Percentiles rank a stretch among this genome's conserved stretches.
phyloP scores from a whole-genome alignment of 148 eudicot genomes.

The Chenopodium album region DNA sequence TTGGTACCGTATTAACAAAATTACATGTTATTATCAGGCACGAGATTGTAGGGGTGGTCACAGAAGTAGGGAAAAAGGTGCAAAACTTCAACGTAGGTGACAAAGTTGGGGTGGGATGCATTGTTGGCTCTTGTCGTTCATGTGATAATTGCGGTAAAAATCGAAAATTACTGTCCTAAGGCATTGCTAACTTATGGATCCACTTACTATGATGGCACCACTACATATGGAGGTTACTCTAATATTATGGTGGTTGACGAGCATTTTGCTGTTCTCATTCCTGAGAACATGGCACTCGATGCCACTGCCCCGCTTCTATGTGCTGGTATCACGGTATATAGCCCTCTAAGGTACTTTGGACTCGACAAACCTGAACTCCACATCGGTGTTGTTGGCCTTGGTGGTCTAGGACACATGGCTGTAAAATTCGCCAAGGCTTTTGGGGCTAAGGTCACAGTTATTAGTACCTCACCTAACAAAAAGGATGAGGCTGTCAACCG shows the following conservation, averaged over 20 bases:
- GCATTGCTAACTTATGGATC: slow-evolving; percentile 25
- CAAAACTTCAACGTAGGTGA: slow-evolving; percentile 37
- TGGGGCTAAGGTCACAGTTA: slow-evolving; percentile 48
- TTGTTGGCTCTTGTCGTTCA: slow-evolving; percentile 41
- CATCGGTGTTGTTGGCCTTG: slow-evolving; percentile 48
- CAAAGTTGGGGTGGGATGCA: slow-evolving; percentile 43
- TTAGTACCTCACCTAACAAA: slow-evolving; percentile 46
- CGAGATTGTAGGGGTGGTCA: slow-evolving; percentile 46
- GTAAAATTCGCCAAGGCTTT: slow-evolving; percentile 54
- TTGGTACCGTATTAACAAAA: too few relatives aligned
- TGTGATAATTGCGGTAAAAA: slow-evolving; percentile 32
- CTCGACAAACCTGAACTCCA: slow-evolving; percentile 42
- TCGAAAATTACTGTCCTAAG: slow-evolving; percentile 38
- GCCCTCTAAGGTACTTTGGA: slow-evolving; percentile 37
- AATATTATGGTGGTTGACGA: slow-evolving; percentile 37
- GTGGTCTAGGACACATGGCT: slow-evolving; percentile 56
- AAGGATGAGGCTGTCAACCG: slow-evolving; percentile 39
- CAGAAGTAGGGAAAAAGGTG: slow-evolving; percentile 46
- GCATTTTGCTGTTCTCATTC: slow-evolving; percentile 30
- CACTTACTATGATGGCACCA: slow-evolving; percentile 32
- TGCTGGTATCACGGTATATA: slow-evolving; percentile 52
- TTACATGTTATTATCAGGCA: slow-evolving; percentile 30
- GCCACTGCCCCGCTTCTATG: slow-evolving; percentile 50
- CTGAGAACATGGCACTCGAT: slow-evolving; percentile 32
- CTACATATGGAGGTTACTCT: slow-evolving; percentile 45